These are phyloP conservation scores for Blastocystis hominis DNA, from an alignment of 352 stramenopile genomes.

Conservation along the genomic window DNA sequence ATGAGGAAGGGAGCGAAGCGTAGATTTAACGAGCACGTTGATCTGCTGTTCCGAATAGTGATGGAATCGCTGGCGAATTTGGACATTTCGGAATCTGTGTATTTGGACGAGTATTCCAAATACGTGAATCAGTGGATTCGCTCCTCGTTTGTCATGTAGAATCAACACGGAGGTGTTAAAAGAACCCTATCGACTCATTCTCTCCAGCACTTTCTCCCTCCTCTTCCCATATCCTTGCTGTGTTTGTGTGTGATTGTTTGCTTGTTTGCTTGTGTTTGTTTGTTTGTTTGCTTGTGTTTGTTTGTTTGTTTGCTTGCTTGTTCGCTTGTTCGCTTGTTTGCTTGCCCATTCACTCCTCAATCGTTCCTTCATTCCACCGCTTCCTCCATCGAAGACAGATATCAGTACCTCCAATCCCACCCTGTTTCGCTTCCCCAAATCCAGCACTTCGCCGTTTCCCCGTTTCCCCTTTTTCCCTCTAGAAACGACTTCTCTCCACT, in stretches of 20 bases:
- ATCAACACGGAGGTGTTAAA: background rate
- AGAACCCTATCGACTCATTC: slow-evolving; percentile 32
- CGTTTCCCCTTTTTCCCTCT: background rate
- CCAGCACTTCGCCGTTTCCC: background rate
- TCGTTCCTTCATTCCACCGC: background rate
- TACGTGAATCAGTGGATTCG: background rate
- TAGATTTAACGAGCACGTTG: slow-evolving; percentile 31
- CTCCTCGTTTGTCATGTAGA: background rate
- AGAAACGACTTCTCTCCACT: background rate
- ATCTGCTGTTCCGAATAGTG: background rate
- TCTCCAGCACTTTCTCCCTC: background rate
- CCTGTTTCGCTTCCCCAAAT: background rate
- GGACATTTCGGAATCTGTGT: slow-evolving; percentile 1
- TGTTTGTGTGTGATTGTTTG: too few relatives aligned
- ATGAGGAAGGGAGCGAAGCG: background rate
- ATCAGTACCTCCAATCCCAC: background rate
- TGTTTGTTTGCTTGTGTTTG: too few relatives aligned
- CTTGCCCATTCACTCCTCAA: background rate
- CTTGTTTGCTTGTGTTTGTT: background rate
- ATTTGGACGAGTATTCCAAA: background rate
- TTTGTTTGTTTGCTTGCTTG: too few relatives aligned
- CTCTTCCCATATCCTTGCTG: background rate
- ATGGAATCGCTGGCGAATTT: background rate
- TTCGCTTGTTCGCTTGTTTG: too few relatives aligned
- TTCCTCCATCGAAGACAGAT: background rate